phyloP scores from a whole-genome alignment of 371 early-diverging fungal species.

The Zychaea mexicana region DNA sequence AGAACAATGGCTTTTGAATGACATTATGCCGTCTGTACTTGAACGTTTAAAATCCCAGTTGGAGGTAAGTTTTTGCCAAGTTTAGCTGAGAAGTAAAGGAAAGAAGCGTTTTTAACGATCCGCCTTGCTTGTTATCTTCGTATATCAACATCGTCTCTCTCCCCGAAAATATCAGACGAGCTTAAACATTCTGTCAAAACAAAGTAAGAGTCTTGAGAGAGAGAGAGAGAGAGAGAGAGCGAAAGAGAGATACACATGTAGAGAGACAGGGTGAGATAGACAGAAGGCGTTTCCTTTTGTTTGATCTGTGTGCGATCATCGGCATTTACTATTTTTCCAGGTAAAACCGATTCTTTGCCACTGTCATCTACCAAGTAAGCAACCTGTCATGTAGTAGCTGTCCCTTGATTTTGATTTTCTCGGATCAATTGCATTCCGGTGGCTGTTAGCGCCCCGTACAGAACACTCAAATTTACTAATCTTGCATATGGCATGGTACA shows the following conservation, averaged over 20 bases:
- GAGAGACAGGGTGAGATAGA: no score
- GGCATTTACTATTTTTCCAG: conserved; percentile 11
- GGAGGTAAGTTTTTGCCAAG: conserved; percentile 17
- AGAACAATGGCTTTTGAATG: conserved; percentile 36
- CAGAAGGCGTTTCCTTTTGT: neutral
- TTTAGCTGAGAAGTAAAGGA: neutral
- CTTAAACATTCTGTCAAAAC: conserved; percentile 25
- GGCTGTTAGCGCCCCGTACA: no score
- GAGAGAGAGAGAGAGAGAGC: neutral
- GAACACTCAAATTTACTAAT: no score
- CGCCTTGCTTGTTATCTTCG: neutral
- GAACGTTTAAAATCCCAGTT: conserved; percentile 27
- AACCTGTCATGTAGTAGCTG: neutral
- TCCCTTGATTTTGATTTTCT: no score
- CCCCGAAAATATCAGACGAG: conserved; percentile 23
- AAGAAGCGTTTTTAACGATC: neutral
- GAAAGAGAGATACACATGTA: no score
- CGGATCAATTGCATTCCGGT: no score
- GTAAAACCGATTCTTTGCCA: conserved; percentile 40
- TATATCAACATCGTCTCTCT: no score
- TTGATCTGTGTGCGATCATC: neutral
- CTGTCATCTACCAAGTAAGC: conserved; percentile 33
- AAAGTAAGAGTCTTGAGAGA: conserved; percentile 15
- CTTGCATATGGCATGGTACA: no score
- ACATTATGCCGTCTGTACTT: conserved; percentile 33